Percentiles rank a stretch among this genome's conserved stretches.
Conservation (phyloP, 768 basidiomycete species). For the Cystofilobasidium ferigula region DNA sequence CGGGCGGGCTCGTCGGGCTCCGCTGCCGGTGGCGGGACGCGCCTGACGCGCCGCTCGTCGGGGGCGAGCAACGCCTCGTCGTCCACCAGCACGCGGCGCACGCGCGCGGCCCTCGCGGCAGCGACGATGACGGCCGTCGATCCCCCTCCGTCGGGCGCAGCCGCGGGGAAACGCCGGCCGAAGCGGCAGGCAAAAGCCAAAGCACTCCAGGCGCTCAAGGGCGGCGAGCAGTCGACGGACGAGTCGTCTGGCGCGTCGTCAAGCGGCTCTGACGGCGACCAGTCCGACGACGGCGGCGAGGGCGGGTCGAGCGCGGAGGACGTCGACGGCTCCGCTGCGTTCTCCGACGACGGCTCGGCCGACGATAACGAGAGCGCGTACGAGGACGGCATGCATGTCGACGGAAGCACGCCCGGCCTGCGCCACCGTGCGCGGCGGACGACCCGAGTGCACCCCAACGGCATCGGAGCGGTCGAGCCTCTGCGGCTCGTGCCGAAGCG, state of each 20-base stretch:
- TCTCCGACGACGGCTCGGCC: background rate
- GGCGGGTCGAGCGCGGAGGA: background rate
- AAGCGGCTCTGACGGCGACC: too few relatives aligned
- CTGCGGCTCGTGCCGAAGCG: background rate
- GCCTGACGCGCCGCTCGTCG: too few relatives aligned
- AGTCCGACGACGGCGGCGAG: background rate
- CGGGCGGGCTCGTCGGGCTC: too few relatives aligned
- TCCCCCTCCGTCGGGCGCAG: background rate
- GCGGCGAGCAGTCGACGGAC: slow-evolving; percentile 4
- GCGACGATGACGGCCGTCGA: background rate
- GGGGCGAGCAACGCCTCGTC: too few relatives aligned
- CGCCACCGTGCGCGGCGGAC: background rate
- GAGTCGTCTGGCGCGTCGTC: too few relatives aligned
- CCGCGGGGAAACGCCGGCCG: background rate
- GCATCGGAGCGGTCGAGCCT: slow-evolving; percentile 1
- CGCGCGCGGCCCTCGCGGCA: too few relatives aligned
- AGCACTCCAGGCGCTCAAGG: slow-evolving; percentile 5
- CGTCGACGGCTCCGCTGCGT: background rate
- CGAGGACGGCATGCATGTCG: background rate
- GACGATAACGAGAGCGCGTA: slow-evolving; percentile 10
- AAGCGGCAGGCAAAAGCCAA: slow-evolving; percentile 11
- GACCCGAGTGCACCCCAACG: slow-evolving; percentile 8
- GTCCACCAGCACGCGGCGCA: too few relatives aligned
- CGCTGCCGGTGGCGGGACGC: too few relatives aligned
- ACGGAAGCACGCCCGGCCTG: slow-evolving; percentile 5